Evolutionary conservation across 352 stramenopile species (phyloP).

Genomic region (Bremia lactucae): DNA sequence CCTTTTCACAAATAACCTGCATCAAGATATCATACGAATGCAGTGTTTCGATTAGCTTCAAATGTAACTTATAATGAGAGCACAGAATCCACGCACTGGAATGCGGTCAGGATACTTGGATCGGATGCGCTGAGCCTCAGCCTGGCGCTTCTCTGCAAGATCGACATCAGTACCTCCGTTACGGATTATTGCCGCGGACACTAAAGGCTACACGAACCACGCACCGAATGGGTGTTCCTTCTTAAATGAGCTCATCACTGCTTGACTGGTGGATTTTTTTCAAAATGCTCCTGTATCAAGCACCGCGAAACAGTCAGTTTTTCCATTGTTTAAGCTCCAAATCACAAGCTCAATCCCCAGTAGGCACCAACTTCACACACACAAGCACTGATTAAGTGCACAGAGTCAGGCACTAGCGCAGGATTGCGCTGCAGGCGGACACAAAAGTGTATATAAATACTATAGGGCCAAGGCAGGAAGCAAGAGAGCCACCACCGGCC

Average conservation of each 20-base stretch:
- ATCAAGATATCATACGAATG: not conserved
- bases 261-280: not conserved
- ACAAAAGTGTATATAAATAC: not conserved
- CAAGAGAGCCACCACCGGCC: not conserved
- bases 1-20: constrained; percentile 89
- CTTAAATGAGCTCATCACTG: constrained; percentile 84
- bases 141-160: constrained; percentile 90
- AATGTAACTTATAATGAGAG: not conserved
- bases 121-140: constrained; percentile 95
- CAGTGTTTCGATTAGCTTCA: constrained; percentile 1
- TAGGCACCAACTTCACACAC: no score
- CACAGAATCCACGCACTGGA: constrained; percentile 49
- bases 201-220: constrained; percentile 5
- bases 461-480: not conserved
- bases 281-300: constrained; percentile 14
- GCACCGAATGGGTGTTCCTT: constrained; percentile 84
- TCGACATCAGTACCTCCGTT: constrained; percentile 12
- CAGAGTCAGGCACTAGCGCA: no score
- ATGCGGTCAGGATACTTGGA: constrained; percentile 98
- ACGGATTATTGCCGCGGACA: not conserved
- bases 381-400: no score
- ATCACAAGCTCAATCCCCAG: no score
- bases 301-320: no score
- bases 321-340: no score
- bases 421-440: no score